Evolutionary conservation across 345 rosid species (phyloP).

Genomic region (Salix caprea): DNA sequence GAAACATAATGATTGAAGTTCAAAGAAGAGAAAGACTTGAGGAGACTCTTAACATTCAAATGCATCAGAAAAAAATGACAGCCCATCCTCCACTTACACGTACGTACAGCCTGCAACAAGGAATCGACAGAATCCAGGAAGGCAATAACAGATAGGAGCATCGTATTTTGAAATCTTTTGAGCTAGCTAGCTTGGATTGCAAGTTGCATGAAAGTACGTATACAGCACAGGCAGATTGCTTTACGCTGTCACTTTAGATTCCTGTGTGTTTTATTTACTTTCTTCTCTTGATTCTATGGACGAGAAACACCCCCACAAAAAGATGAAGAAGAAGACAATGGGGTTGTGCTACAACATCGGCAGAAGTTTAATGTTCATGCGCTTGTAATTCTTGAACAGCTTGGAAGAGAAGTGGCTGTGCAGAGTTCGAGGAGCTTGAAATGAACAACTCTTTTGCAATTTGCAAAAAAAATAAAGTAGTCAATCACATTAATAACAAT

Average conservation of each 20-base stretch:
- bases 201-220: neutral
- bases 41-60: neutral
- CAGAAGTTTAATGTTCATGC: too few relatives aligned
- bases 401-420: neutral
- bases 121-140: neutral
- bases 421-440: neutral
- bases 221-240: neutral
- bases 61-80: neutral
- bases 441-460: neutral
- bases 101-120: neutral
- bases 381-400: neutral
- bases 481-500: slow-evolving; percentile 15
- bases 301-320: neutral
- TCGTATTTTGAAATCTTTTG: neutral
- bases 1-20: neutral
- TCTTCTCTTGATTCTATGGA: neutral
- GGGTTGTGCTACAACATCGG: neutral
- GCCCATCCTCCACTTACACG: neutral
- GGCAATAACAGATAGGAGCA: neutral
- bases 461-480: slow-evolving; percentile 11
- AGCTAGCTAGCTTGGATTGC: neutral
- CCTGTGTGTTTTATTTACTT: neutral
- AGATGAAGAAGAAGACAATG: neutral
- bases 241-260: neutral
- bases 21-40: neutral